These are phyloP conservation scores for Hypomontagnella submonticulosa DNA, from an alignment of 495 filamentous ascomycete species.

Conservation along the genomic window DNA sequence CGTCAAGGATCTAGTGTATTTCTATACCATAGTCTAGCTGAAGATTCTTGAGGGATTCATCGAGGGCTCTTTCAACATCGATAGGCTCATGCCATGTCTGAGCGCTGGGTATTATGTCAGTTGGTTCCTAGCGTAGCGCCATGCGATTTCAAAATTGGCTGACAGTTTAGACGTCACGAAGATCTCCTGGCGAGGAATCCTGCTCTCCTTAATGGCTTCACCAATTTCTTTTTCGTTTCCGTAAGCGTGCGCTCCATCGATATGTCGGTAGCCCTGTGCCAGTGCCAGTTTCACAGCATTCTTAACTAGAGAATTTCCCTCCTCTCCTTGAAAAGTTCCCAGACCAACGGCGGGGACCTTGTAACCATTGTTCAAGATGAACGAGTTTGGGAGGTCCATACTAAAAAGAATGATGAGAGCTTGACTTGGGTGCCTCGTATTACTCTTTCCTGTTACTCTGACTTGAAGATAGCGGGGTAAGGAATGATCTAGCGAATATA, in stretches of 20 bases:
- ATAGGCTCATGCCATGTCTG: slow-evolving; percentile 49
- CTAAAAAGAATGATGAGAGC: too few relatives aligned
- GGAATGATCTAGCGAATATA: too few relatives aligned
- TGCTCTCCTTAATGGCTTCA: slow-evolving; percentile 52
- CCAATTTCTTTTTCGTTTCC: slow-evolving; percentile 56
- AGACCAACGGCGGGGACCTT: slow-evolving; percentile 47
- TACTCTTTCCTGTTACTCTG: too few relatives aligned
- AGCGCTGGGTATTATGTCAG: slow-evolving; percentile 22
- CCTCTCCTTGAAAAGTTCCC: slow-evolving; percentile 47
- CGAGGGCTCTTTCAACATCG: slow-evolving; percentile 47
- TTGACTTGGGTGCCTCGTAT: too few relatives aligned
- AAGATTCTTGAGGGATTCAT: slow-evolving; percentile 39
- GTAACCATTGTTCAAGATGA: slow-evolving; percentile 41
- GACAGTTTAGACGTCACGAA: slow-evolving; percentile 55
- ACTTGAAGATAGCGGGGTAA: too few relatives aligned
- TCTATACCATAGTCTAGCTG: slow-evolving; percentile 46
- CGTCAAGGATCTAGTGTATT: slow-evolving; percentile 1
- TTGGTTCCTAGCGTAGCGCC: too few relatives aligned
- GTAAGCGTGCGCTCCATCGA: slow-evolving; percentile 55
- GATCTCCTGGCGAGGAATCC: slow-evolving; percentile 49
- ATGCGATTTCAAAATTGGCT: neutral
- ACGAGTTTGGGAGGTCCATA: too few relatives aligned
- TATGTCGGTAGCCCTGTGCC: slow-evolving; percentile 52
- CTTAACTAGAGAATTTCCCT: slow-evolving; percentile 45
- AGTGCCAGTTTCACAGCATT: slow-evolving; percentile 51